phyloP scores from a whole-genome alignment of 2,329 filamentous ascomycete species.

The Colletotrichum sublineola region DNA sequence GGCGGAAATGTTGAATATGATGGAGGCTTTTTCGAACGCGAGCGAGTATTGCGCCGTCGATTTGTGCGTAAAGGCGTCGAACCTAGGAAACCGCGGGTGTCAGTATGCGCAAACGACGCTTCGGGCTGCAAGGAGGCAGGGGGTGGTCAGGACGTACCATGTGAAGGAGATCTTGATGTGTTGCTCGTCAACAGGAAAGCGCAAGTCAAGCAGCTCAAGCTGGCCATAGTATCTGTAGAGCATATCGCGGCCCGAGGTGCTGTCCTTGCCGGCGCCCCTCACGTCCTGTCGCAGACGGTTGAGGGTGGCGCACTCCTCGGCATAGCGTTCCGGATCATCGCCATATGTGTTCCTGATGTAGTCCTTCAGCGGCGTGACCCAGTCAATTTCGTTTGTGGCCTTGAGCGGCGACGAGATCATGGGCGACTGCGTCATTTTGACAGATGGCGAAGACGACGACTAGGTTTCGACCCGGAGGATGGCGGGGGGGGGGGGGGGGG shows the following conservation, averaged over 20 bases:
- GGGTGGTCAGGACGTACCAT: conserved; percentile 72
- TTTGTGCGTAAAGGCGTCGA: conserved; percentile 99
- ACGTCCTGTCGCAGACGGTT: conserved; percentile 98
- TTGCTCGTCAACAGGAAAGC: conserved; percentile 97
- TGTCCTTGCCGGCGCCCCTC: conserved; percentile 96
- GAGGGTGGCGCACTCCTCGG: conserved; percentile 93
- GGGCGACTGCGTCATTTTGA: conserved; percentile 82
- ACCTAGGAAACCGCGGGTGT: conserved; percentile 68
- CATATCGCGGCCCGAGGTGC: conserved; percentile 90
- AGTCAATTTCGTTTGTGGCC: conserved; percentile 98
- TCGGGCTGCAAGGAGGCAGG: conserved; percentile 26
- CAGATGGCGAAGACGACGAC: conserved; percentile 37
- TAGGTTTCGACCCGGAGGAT: conserved; percentile 22
- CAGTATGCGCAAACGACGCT: conserved; percentile 5
- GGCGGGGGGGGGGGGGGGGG: conserved; percentile 11
- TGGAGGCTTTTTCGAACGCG: conserved; percentile 97
- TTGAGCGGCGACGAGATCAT: conserved; percentile 97
- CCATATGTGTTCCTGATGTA: conserved; percentile 96
- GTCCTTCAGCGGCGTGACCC: conserved; percentile 89
- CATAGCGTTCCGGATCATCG: conserved; percentile 96
- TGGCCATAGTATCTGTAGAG: conserved; percentile 98
- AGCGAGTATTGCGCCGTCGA: conserved; percentile 96
- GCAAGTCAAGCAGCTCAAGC: conserved; percentile 90
- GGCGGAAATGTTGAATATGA: conserved; percentile 99
- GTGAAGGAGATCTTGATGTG: conserved; percentile 99